These are phyloP conservation scores for Tubosaeta brunneosetosa DNA, from an alignment of 768 basidiomycete species.

Conservation along the genomic window DNA sequence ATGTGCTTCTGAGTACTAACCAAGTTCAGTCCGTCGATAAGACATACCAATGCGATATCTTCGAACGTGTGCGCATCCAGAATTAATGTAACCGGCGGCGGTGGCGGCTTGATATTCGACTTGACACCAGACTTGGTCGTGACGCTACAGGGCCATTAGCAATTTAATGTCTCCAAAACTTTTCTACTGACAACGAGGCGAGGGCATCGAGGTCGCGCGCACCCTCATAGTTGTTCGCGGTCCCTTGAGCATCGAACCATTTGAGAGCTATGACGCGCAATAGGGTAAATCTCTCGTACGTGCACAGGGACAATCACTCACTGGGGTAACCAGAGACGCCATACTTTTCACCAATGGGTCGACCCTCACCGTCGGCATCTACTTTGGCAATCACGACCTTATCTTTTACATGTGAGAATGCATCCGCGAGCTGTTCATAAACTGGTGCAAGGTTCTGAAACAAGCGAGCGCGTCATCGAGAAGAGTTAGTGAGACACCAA, in stretches of 20 bases:
- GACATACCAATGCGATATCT: constrained; percentile 57
- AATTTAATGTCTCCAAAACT: neutral
- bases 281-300: neutral
- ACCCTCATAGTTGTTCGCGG: constrained; percentile 62
- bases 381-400: constrained; percentile 89
- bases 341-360: constrained; percentile 68
- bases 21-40: constrained; percentile 11
- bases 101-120: constrained; percentile 83
- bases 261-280: constrained; percentile 62
- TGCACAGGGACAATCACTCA: constrained; percentile 34
- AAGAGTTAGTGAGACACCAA: neutral
- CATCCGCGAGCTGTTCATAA: constrained; percentile 87
- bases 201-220: constrained; percentile 80
- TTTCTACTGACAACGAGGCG: constrained; percentile 58
- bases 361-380: constrained; percentile 86
- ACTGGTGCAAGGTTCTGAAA: constrained; percentile 79
- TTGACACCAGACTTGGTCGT: constrained; percentile 72
- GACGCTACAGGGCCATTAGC: constrained; percentile 44
- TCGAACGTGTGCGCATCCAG: constrained; percentile 74
- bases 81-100: constrained; percentile 63
- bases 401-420: constrained; percentile 72
- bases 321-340: constrained; percentile 85
- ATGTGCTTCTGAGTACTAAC: neutral
- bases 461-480: neutral
- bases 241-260: constrained; percentile 79